Base-by-base conservation (phyloP, 2,329 filamentous ascomycete genomes). In the Alternaria triticina region DNA sequence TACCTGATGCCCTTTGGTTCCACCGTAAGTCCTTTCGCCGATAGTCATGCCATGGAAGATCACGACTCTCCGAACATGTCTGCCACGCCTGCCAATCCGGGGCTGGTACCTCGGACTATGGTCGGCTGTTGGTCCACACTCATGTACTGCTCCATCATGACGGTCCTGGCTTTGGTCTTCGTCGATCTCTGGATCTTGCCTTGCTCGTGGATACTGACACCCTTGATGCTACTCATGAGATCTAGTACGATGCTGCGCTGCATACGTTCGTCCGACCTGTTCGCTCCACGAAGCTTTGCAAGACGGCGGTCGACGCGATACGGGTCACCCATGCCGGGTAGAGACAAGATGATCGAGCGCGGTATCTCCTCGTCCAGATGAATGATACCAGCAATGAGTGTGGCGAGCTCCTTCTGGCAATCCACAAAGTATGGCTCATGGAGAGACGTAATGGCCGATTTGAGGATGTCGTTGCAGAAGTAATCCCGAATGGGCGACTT, bases 391-490 rank as follows among this genome's bases (percentile, higher is more conserved):
- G 94, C 94, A 65, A 99, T 97, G 40, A 98, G 85, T 22, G 90
- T 88, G 1, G 94, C 95, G 22, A 99, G 86, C 55, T 99, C 94
- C 77, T 94, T 95, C 74, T 99, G 96, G 66, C 96, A 88, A 70
- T 99, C 96, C 33, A 97, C 94, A 80, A 98, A 99, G 80, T 98
- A 97, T 0, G 93, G 90, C 70, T 99, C 96, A 80, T 98, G 92
- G 54, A 99, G 88, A 2, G 92, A 96, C 2, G 90, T 92, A 77
- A 97, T 92, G 74, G 92, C 95, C 0, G 94, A 93, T 82, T 94
- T 93, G 54, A 99, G 87, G 3, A 98, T 93, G 69, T 97, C 92
- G 6, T 89, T 89, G 56, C 90, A 93, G 75, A 98, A 94, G 79
- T 94, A 99, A 74, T 97, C 93, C 56, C 94, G 90, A 66, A 98